Evolutionary conservation across 2,329 filamentous ascomycete species (phyloP).

Genomic region (Claviceps capensis): DNA sequence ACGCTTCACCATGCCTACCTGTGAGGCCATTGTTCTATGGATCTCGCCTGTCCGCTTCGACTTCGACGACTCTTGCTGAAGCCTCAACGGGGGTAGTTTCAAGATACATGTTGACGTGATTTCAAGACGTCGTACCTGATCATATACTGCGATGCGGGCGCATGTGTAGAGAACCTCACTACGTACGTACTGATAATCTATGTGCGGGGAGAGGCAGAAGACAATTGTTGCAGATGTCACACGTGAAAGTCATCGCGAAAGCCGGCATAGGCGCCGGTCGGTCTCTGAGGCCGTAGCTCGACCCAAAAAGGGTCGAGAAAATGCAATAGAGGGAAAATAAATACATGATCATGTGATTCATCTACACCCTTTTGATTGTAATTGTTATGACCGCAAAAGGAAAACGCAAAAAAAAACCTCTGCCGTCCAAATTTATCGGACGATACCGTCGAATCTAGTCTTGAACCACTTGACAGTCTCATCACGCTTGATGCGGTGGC

Average conservation of each 20-base stretch:
- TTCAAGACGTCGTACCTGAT: no score
- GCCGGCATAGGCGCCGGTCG: slow-evolving; percentile 57
- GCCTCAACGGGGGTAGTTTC: no score
- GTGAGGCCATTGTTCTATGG: no score
- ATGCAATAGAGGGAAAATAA: slow-evolving; percentile 28
- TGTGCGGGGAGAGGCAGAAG: neutral
- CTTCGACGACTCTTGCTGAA: no score
- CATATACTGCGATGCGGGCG: neutral
- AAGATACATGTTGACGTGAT: no score
- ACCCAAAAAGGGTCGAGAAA: slow-evolving; percentile 42
- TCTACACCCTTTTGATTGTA: slow-evolving; percentile 19
- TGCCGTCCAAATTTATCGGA: slow-evolving; percentile 56
- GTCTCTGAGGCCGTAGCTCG: slow-evolving; percentile 59
- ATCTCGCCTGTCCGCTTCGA: no score
- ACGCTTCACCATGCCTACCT: slow-evolving; percentile 43
- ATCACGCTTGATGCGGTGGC: slow-evolving; percentile 83
- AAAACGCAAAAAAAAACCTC: neutral
- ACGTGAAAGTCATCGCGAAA: slow-evolving; percentile 29
- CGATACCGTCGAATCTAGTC: slow-evolving; percentile 89
- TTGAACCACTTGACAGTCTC: slow-evolving; percentile 98
- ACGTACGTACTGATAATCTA: neutral
- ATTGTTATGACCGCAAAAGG: slow-evolving; percentile 26
- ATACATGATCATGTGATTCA: slow-evolving; percentile 23
- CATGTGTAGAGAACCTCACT: neutral
- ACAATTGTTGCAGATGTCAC: slow-evolving; percentile 16